Evolutionary conservation across 73 alveolate genomes (phyloP).

Genomic region (Paramecium pentaurelia): DNA sequence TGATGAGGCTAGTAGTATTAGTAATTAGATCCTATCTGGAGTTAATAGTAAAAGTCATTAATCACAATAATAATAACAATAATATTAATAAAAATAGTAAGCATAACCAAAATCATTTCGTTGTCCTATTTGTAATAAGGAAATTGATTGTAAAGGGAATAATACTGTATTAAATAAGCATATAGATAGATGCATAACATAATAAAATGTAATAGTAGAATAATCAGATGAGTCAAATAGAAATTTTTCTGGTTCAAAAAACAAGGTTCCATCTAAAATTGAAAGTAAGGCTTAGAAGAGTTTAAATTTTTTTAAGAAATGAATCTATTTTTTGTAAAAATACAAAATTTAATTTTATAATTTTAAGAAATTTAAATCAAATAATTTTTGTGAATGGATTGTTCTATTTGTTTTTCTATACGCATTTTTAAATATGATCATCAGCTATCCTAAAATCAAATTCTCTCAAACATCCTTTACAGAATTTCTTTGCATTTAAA

Average conservation of each 20-base stretch:
- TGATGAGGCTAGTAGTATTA: background rate
- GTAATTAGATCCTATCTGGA: background rate
- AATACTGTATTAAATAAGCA: constrained; percentile 44
- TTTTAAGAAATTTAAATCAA: background rate
- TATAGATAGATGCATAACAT: constrained; percentile 36
- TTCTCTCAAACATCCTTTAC: constrained; percentile 9
- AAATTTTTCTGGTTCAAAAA: background rate
- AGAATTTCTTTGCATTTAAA: constrained; percentile 11
- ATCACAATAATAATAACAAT: background rate
- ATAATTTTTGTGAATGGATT: background rate
- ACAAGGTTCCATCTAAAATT: background rate
- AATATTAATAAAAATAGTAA: background rate
- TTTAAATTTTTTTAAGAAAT: background rate
- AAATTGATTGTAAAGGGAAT: constrained; percentile 54
- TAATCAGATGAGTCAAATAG: constrained; percentile 22
- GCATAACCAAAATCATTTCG: constrained; percentile 32
- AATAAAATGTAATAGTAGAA: background rate
- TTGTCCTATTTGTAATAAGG: constrained; percentile 53
- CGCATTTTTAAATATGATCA: background rate
- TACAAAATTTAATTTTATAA: background rate
- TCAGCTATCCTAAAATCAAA: background rate
- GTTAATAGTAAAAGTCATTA: background rate
- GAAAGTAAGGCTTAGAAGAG: background rate
- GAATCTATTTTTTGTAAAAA: background rate
- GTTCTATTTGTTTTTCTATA: background rate